Conservation (phyloP, 345 rosid genomes). For the Heritiera fomes region DNA sequence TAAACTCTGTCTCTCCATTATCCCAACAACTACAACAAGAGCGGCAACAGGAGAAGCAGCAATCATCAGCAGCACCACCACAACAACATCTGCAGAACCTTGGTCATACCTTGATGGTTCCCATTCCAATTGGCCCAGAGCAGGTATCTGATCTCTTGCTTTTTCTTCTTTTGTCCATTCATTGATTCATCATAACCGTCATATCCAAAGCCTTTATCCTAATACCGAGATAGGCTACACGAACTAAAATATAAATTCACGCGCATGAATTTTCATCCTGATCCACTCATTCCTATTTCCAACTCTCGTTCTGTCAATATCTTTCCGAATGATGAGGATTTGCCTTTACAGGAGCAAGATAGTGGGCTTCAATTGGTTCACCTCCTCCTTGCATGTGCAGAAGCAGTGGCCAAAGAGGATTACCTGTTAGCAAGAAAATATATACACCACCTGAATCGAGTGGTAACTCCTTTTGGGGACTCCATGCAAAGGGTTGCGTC, state of each 20-base stretch:
- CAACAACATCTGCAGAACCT: constrained; percentile 36
- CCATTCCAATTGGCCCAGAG: constrained; percentile 45
- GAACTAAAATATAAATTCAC: no score
- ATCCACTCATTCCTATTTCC: no score
- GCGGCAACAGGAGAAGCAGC: constrained; percentile 33
- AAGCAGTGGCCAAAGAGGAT: constrained; percentile 66
- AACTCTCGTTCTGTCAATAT: no score
- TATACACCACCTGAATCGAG: constrained; percentile 62
- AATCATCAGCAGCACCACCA: constrained; percentile 19
- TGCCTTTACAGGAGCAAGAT: no score
- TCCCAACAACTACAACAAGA: constrained; percentile 51
- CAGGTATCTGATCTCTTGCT: constrained; percentile 37
- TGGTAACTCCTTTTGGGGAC: constrained; percentile 59
- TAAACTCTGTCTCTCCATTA: constrained; percentile 30
- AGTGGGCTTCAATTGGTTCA: no score
- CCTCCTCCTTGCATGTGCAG: constrained; percentile 70
- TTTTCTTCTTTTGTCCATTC: not conserved
- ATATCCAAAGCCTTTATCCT: no score
- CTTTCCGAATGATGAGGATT: no score
- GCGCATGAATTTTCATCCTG: no score
- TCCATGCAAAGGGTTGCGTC: constrained; percentile 72
- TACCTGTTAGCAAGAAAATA: constrained; percentile 56
- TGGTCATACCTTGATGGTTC: constrained; percentile 40
- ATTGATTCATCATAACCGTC: no score
- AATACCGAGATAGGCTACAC: no score